Evolutionary conservation across 1,139 yeast genomes (phyloP), one percentile per base, ranked within the genome.

Genomic region (Spathaspora jeffriesii): DNA sequence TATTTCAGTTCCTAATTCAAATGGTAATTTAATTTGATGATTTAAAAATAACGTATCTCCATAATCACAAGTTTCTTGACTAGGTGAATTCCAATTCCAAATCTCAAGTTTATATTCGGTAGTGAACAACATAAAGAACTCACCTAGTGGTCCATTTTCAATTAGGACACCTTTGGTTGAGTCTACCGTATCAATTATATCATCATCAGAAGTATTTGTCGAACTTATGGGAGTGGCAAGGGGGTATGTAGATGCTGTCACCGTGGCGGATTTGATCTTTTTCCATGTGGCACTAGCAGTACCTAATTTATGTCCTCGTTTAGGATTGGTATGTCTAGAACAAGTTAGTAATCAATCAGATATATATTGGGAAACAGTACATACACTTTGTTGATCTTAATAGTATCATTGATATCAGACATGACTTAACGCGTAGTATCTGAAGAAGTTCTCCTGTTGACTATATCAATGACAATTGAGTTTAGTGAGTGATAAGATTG

Each of bases 141-240:
- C 84, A 2, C 85, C 84, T 44, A 65, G 57, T 5, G 62, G 54
- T 0, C 84, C 83, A 47, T 68, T 63, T 43, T 68, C 75, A 32
- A 70, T 49, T 4, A 56, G 40, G n/a, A 48, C 50, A 7, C 43
- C 43, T 22, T 41, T 23, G 27, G 30, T 10, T 5, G 6, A 18
- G 42, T n/a, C n/a, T 22, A 11, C 14, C 40, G 8, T 9, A 17
- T 39, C 43, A 6, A n/a, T n/a, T 9, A 17, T 30, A 14, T 45
- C 51, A 20, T 49, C 50, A 18, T 46, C 47, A 14, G 47, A 40
- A 20, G 43, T 43, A 2, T 48, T 44, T n/a, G 22, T 31, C 10
- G 45, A 30, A 14, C 14, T 10, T 4, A 38, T 45, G 14, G 48
- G 30, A n/a, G 43, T 18, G 14, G 42, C 20, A 1, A 15, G 13